These are phyloP conservation scores for Hypoxylon intermedium DNA, from an alignment of 495 filamentous ascomycete species.

Conservation along the genomic window DNA sequence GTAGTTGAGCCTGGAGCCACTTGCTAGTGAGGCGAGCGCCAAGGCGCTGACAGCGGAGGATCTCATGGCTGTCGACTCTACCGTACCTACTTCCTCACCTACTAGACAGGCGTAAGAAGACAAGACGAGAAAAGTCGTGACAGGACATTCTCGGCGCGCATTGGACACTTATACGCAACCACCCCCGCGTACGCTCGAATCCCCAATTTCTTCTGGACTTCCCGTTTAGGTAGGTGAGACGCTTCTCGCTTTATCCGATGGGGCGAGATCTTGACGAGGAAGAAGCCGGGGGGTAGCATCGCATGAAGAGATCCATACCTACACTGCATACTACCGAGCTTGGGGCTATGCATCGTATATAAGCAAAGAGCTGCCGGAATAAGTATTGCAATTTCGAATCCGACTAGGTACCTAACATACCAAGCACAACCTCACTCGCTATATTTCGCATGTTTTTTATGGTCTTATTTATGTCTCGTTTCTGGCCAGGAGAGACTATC, in stretches of 20 bases:
- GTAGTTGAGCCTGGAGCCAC: slow-evolving; percentile 2
- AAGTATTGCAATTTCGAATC: slow-evolving; percentile 16
- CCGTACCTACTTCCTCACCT: slow-evolving; percentile 14
- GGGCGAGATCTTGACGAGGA: slow-evolving; percentile 25
- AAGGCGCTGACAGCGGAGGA: slow-evolving; percentile 18
- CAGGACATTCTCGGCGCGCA: not conserved
- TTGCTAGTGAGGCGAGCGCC: slow-evolving; percentile 23
- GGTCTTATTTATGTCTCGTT: not conserved
- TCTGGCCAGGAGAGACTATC: slow-evolving; percentile 8
- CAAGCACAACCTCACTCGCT: too few relatives aligned
- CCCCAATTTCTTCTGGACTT: slow-evolving; percentile 8
- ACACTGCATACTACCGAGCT: slow-evolving; percentile 1
- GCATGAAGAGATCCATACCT: slow-evolving; percentile 32
- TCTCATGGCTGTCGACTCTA: slow-evolving; percentile 27
- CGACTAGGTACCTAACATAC: slow-evolving; percentile 2
- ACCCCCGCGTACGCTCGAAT: slow-evolving; percentile 23
- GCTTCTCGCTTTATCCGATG: slow-evolving; percentile 27
- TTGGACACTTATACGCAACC: slow-evolving; percentile 9
- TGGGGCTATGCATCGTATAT: slow-evolving; percentile 20
- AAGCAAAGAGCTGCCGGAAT: not conserved
- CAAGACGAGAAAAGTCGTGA: slow-evolving; percentile 6
- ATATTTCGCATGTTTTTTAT: slow-evolving; percentile 9
- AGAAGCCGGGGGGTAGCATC: slow-evolving; percentile 18
- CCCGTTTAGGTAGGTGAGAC: slow-evolving; percentile 38
- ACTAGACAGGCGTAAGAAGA: not conserved